phyloP scores from a whole-genome alignment of 495 filamentous ascomycete species.

The Trichoderma parareesei region DNA sequence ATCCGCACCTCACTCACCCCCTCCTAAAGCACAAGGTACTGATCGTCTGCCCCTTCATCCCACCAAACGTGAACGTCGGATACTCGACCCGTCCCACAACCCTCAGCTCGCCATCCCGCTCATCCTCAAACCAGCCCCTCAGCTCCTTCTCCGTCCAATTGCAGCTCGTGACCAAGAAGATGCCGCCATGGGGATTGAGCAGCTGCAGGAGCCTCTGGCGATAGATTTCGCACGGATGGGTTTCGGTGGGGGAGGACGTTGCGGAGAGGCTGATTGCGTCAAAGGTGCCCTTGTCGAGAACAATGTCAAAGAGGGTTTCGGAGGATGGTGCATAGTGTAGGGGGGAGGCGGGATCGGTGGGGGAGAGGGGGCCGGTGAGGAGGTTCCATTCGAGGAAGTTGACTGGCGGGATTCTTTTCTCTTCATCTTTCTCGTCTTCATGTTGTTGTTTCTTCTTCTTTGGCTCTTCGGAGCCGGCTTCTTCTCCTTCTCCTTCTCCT shows the following conservation, averaged over 20 bases:
- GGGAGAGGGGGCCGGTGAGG: conserved; percentile 38
- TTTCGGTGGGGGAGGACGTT: conserved; percentile 13
- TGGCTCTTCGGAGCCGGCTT: background rate
- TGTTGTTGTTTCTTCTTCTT: background rate
- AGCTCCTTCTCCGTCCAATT: conserved; percentile 97
- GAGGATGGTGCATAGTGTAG: conserved; percentile 2
- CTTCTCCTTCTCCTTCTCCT: conserved; percentile 12
- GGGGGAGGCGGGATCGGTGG: conserved; percentile 28
- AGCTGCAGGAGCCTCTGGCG: conserved; percentile 52
- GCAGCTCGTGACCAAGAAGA: conserved; percentile 83
- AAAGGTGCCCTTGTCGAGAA: conserved; percentile 95
- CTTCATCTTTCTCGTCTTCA: conserved; percentile 13
- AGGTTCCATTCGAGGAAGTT: conserved; percentile 74
- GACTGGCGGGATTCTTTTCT: conserved; percentile 23
- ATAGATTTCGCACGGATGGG: conserved; percentile 65
- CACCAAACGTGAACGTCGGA: conserved; percentile 77
- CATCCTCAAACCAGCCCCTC: conserved; percentile 55
- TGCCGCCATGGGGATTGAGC: conserved; percentile 54
- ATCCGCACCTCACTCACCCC: conserved; percentile 8
- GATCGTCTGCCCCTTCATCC: conserved; percentile 75
- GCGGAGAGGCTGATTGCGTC: conserved; percentile 73
- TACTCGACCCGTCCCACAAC: conserved; percentile 64
- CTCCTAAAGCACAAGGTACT: conserved; percentile 71
- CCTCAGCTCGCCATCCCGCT: conserved; percentile 22
- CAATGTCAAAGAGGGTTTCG: conserved; percentile 63